Conservation (phyloP, 1,284 basidiomycete genomes). For the Schizopora paradoxa region DNA sequence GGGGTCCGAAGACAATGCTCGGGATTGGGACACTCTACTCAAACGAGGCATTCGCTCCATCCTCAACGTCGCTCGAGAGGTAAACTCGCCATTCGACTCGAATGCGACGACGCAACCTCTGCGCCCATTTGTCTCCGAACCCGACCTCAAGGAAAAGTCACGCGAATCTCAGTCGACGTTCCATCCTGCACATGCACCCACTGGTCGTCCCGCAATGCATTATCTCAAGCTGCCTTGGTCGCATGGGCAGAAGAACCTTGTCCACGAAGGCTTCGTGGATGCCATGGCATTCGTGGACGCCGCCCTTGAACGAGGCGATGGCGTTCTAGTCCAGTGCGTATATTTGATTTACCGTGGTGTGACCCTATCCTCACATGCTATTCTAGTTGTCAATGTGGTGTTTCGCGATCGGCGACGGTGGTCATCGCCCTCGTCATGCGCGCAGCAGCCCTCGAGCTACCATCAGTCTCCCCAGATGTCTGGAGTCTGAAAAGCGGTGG, state of each 20-base stretch:
- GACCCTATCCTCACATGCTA: constrained; percentile 9
- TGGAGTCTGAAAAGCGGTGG: constrained; percentile 64
- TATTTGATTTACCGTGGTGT: constrained; percentile 17
- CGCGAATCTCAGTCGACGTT: constrained; percentile 43
- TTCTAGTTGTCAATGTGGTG: constrained; percentile 89
- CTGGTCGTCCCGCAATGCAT: constrained; percentile 71
- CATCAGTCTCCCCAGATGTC: constrained; percentile 65
- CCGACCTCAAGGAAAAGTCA: constrained; percentile 46
- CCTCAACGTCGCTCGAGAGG: constrained; percentile 95
- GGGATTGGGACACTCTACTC: constrained; percentile 68
- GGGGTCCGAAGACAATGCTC: constrained; percentile 90
- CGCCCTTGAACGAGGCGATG: constrained; percentile 66
- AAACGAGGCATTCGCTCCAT: constrained; percentile 75
- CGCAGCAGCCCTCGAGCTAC: constrained; percentile 70
- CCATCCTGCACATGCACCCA: constrained; percentile 57
- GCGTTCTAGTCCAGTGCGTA: constrained; percentile 84
- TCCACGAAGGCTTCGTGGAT: constrained; percentile 68
- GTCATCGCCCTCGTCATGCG: constrained; percentile 95
- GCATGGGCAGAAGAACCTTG: constrained; percentile 87
- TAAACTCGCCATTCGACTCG: constrained; percentile 70
- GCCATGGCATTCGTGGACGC: constrained; percentile 81
- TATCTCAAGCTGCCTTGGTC: constrained; percentile 95
- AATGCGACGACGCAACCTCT: constrained; percentile 36
- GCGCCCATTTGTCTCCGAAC: constrained; percentile 61
- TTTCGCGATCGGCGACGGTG: constrained; percentile 90